Percentiles rank a stretch among this genome's conserved stretches.
phyloP scores from a whole-genome alignment of 139 green algal genomes.

The Auxenochlorella pyrenoidosa region DNA sequence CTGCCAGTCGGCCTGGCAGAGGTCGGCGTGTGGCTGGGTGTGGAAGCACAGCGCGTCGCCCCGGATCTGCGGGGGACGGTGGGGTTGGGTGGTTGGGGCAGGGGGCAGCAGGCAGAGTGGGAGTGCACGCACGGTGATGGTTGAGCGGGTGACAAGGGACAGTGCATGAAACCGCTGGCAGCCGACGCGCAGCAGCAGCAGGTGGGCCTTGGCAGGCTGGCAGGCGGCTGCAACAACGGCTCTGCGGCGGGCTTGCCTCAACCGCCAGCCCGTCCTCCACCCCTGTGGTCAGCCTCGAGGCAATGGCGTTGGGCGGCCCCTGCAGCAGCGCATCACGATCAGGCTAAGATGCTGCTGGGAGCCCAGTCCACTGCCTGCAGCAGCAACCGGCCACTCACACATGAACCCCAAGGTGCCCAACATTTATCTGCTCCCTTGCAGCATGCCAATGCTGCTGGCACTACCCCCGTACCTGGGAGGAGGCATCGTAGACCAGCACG shows the following conservation, averaged over 20 bases:
- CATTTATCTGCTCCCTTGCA: too few species aligned
- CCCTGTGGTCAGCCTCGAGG: background rate
- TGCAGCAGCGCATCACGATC: background rate
- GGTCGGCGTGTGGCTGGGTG: background rate
- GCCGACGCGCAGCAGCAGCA: too few species aligned
- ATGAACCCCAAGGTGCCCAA: too few species aligned
- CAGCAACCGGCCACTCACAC: too few species aligned
- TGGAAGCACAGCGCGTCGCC: constrained; percentile 16
- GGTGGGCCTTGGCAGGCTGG: too few species aligned
- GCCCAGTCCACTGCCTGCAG: too few species aligned
- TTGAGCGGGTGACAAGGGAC: too few species aligned
- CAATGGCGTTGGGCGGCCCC: background rate
- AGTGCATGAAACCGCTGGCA: too few species aligned
- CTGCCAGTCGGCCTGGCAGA: background rate
- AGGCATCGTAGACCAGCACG: constrained; percentile 18
- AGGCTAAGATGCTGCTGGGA: too few species aligned
- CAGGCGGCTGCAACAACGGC: too few species aligned
- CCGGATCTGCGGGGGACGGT: background rate
- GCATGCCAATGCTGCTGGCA: background rate
- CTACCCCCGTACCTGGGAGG: background rate
- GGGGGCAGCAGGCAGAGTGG: background rate
- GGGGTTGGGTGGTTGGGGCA: too few species aligned
- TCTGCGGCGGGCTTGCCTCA: background rate
- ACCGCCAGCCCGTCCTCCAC: background rate
- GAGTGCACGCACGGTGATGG: too few species aligned